A percentile compares a stretch with the other conserved stretches of the same genome.
Conservation (phyloP, 2,329 filamentous ascomycete species). For the Diaporthe eres region DNA sequence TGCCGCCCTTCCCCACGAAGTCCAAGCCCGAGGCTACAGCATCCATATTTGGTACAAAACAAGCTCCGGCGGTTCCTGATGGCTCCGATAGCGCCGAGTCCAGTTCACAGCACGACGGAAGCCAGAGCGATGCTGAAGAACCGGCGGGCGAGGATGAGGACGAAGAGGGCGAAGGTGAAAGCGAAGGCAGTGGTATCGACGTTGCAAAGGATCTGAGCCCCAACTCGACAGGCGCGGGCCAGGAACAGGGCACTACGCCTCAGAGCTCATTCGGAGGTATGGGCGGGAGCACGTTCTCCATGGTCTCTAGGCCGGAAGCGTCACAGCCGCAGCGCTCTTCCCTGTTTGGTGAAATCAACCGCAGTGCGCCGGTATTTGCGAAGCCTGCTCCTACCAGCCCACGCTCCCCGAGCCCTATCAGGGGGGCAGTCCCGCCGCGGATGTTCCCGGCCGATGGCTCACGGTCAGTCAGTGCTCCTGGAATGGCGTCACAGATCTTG, state of each 20-base stretch:
- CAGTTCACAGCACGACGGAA: conserved; percentile 46
- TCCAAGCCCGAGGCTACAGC: conserved; percentile 46
- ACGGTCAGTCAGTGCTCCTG: conserved; percentile 73
- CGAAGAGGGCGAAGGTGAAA: conserved; percentile 60
- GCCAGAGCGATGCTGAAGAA: conserved; percentile 52
- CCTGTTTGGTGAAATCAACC: conserved; percentile 69
- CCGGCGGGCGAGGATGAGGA: conserved; percentile 61
- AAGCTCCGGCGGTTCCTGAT: conserved; percentile 52
- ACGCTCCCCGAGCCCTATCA: conserved; percentile 80
- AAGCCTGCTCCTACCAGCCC: conserved; percentile 71
- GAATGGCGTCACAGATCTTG: conserved; percentile 69
- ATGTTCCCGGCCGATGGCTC: conserved; percentile 63
- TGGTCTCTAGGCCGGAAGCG: conserved; percentile 61
- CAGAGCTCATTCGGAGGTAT: conserved; percentile 71
- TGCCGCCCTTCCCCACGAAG: conserved; percentile 47
- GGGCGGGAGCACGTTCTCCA: conserved; percentile 61
- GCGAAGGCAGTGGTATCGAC: conserved; percentile 74
- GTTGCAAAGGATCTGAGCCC: conserved; percentile 75
- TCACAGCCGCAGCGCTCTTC: conserved; percentile 55
- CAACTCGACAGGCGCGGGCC: conserved; percentile 58
- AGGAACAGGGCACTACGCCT: conserved; percentile 67
- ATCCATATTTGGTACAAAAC: conserved; percentile 46
- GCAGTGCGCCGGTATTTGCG: conserved; percentile 67
- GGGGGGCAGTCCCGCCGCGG: conserved; percentile 68
- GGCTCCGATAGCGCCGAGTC: conserved; percentile 50